phyloP scores from a whole-genome alignment of 768 basidiomycete species.

The Lenzites betulinus region DNA sequence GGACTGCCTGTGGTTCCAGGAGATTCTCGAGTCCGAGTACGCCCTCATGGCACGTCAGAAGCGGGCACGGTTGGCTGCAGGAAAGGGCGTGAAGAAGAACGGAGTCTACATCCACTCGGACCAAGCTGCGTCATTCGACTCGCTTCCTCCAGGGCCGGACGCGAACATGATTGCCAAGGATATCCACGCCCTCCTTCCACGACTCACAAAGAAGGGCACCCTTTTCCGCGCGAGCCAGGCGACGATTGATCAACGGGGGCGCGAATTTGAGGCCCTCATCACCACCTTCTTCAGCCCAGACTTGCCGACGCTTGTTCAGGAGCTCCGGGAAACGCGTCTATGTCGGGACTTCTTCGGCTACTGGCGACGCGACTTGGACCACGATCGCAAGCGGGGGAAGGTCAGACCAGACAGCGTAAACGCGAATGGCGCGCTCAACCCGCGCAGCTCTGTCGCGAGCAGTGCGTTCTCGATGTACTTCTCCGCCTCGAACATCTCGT shows the following conservation, averaged over 20 bases:
- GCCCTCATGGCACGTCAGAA: slow-evolving; percentile 62
- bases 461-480: slow-evolving; percentile 64
- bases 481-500: slow-evolving; percentile 42
- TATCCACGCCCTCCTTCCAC: slow-evolving; percentile 66
- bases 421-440: slow-evolving; percentile 30
- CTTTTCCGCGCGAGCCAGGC: slow-evolving; percentile 73
- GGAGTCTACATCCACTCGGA: slow-evolving; percentile 71
- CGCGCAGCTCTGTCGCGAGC: slow-evolving; percentile 48
- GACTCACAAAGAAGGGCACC: slow-evolving; percentile 68
- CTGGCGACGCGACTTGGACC: slow-evolving; percentile 74
- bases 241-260: slow-evolving; percentile 61
- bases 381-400: slow-evolving; percentile 43
- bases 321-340: slow-evolving; percentile 56
- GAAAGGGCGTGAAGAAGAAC: slow-evolving; percentile 75
- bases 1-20: slow-evolving; percentile 79
- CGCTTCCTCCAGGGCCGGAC: slow-evolving; percentile 81
- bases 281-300: slow-evolving; percentile 58
- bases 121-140: slow-evolving; percentile 81
- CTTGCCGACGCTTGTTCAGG: slow-evolving; percentile 65
- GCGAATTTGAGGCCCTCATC: slow-evolving; percentile 61
- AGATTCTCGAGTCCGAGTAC: slow-evolving; percentile 68
- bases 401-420: slow-evolving; percentile 19
- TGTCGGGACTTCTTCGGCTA: slow-evolving; percentile 79
- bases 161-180: slow-evolving; percentile 71
- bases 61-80: slow-evolving; percentile 63